Conservation (phyloP, 2,329 filamentous ascomycete genomes). For the Neonectria hederae region DNA sequence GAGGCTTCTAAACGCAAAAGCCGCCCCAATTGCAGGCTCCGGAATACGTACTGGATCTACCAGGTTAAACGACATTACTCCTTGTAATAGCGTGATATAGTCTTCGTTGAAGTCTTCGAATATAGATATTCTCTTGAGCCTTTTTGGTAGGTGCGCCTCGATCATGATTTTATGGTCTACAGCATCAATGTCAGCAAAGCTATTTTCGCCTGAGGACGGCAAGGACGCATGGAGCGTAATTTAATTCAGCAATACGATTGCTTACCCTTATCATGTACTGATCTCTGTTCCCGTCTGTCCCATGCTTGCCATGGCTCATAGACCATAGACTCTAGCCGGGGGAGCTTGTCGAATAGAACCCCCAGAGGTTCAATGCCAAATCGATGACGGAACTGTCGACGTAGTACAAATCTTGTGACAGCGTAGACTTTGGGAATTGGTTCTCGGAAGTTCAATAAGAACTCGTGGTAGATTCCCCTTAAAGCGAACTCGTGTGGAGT, state of each 20-base stretch:
- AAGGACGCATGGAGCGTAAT: neutral
- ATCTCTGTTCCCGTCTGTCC: neutral
- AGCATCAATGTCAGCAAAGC: neutral
- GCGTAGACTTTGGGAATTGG: neutral
- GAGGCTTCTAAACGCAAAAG: neutral
- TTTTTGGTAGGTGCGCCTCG: neutral
- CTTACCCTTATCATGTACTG: neutral
- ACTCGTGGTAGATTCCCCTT: neutral
- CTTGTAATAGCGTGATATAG: neutral
- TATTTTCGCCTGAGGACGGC: neutral
- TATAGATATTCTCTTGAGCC: neutral
- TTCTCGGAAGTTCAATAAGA: neutral
- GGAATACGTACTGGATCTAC: neutral
- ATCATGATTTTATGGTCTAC: neutral
- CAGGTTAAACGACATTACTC: neutral
- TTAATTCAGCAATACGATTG: neutral
- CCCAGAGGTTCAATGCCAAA: neutral
- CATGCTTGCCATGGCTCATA: conserved; percentile 9
- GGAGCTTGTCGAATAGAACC: neutral
- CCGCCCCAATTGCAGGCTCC: neutral
- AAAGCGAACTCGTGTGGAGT: neutral
- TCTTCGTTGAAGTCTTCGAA: conserved; percentile 12
- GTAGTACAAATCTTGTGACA: conserved; percentile 3
- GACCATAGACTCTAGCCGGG: neutral
- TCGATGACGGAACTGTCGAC: conserved; percentile 1